A percentile compares a stretch with the other conserved stretches of the same genome.
phyloP scores from a whole-genome alignment of 441 rosid genomes.

The Hura crepitans region DNA sequence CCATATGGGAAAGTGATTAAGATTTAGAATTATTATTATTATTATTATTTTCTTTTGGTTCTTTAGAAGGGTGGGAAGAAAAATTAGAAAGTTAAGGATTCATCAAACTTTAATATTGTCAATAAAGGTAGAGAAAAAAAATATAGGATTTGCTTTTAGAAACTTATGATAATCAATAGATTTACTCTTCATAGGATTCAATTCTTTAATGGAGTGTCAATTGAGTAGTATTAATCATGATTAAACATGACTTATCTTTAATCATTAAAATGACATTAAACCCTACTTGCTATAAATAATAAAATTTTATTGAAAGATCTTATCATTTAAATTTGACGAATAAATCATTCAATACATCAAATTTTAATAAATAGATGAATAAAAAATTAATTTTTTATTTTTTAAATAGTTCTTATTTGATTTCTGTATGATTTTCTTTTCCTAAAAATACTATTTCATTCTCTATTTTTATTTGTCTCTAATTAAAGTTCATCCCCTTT shows the following conservation, averaged over 20 bases:
- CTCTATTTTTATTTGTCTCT: no score
- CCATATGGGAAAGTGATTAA: not conserved
- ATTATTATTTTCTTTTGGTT: not conserved
- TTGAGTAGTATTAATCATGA: no score
- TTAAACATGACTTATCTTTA: no score
- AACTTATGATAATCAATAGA: not conserved
- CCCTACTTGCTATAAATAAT: not conserved
- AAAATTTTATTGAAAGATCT: no score
- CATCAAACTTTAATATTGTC: not conserved
- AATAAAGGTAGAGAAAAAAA: not conserved
- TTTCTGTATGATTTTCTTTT: no score
- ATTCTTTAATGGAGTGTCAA: not conserved
- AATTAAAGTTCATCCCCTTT: no score
- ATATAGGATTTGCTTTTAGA: not conserved
- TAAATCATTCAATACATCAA: no score
- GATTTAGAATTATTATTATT: not conserved
- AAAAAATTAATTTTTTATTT: no score
- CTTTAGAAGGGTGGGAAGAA: not conserved
- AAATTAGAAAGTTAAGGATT: not conserved
- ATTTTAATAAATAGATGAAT: no score
- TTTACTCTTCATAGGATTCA: not conserved
- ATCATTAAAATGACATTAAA: not conserved
- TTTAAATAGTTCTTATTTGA: no score
- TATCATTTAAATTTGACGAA: no score
- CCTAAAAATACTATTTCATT: no score